Base-by-base conservation (phyloP, 148 eudicot genomes). In the Spergularia bocconei region DNA sequence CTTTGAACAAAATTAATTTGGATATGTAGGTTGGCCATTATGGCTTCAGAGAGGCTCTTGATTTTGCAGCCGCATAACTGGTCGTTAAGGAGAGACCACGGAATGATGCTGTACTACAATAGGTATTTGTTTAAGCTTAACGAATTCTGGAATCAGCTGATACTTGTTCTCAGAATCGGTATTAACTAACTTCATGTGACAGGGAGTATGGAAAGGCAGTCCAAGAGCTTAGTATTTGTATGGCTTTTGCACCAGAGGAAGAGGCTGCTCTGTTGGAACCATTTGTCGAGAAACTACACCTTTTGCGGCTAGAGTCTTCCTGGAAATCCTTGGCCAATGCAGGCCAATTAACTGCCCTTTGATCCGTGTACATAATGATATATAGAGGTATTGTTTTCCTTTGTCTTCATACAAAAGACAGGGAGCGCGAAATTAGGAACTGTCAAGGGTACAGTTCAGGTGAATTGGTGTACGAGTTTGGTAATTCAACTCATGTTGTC, bases 241-340 rank as follows among this genome's bases (percentile, higher is more conserved):
- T 93, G 98, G 98, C 97, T 54, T 93, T 93, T 81, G 97, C 98
- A 50, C 98, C 98, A 0, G 97, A 91, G 84, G 94, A 91, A 76
- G 91, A 93, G 82, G 92, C 94, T n/a, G 87, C 86, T 68, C 79
- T 91, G 39, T 74, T 93, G 70, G 97, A 91, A 80, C 89, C 93
- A 53, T 93, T 93, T 70, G 92, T 93, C 8, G 91, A 87, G 87
- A 91, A 85, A 72, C 78, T 93, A 75, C 98, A 93, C 82, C 84
- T 93, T 63, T 72, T 93, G 85, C 85, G 83, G 58, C 78, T 91
- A 8, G 97, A 93, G 68, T 79, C 90, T 6, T 86, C 98, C 0
- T 93, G 98, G 98, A 91, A 88, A 76, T 86, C 91, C 41, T 69
- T 84, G 77, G 89, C 79, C 63, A 80, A 77, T 55, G 85, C 90